Evolutionary conservation across 352 stramenopile genomes (phyloP).

Genomic region (Pseudoperonospora humuli): DNA sequence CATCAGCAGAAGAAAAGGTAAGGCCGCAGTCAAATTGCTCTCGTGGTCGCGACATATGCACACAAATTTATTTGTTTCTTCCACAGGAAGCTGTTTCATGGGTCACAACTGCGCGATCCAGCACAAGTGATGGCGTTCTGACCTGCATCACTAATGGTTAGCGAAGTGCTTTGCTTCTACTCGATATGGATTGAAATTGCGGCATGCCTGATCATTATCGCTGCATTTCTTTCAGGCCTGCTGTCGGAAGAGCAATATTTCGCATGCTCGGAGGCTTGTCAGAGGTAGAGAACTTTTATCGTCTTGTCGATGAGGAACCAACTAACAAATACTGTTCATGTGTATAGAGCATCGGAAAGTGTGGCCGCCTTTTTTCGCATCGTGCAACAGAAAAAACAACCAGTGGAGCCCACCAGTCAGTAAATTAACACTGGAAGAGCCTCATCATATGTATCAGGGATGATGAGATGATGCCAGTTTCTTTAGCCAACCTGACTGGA

Average conservation of each 20-base stretch:
- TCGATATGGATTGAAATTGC: background rate
- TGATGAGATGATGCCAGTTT: background rate
- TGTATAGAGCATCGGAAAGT: constrained; percentile 54
- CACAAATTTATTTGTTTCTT: constrained; percentile 1
- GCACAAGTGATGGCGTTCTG: constrained; percentile 58
- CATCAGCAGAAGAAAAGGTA: constrained; percentile 66
- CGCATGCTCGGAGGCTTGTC: constrained; percentile 69
- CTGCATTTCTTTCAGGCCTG: constrained; percentile 30
- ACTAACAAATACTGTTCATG: constrained; percentile 1
- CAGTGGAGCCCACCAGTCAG: constrained; percentile 16
- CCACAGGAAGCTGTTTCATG: constrained; percentile 45
- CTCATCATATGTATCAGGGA: background rate
- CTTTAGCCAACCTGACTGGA: background rate
- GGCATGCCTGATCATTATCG: background rate
- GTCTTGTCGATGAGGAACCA: background rate
- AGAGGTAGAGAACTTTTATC: constrained; percentile 27
- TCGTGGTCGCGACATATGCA: background rate
- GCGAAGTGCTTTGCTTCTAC: background rate
- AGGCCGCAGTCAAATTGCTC: background rate
- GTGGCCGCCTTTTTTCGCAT: constrained; percentile 70
- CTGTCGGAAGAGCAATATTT: constrained; percentile 80
- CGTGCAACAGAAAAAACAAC: constrained; percentile 71
- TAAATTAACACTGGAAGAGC: constrained; percentile 18
- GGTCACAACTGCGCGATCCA: constrained; percentile 59
- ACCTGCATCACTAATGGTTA: constrained; percentile 67